A percentile compares a stretch with the other conserved stretches of the same genome.
Conservation (phyloP, 179 eudicot species). For the Silene vulgaris region DNA sequence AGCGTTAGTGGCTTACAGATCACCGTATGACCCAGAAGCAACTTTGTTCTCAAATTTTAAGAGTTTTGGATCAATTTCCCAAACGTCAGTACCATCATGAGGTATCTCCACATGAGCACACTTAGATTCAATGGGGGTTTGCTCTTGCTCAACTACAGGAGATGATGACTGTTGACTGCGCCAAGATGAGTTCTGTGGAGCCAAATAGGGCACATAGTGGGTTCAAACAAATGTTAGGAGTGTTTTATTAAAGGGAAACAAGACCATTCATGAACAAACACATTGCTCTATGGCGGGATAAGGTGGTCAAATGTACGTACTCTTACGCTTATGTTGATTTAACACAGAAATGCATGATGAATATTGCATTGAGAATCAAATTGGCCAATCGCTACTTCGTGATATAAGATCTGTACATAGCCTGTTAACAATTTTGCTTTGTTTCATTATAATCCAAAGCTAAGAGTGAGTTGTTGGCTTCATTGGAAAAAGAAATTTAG, state of each 20-base stretch:
- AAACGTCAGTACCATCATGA: constrained; percentile 84
- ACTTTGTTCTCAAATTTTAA: constrained; percentile 72
- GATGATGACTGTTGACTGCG: constrained; percentile 49
- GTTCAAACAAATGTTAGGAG: not conserved
- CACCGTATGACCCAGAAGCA: constrained; percentile 98
- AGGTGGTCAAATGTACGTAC: not conserved
- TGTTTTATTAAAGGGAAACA: not conserved
- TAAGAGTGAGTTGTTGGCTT: not conserved
- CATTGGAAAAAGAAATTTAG: not conserved
- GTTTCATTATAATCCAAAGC: not conserved
- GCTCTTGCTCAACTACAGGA: constrained; percentile 44
- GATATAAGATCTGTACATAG: not conserved
- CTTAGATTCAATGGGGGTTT: constrained; percentile 36
- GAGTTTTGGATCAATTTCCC: constrained; percentile 88
- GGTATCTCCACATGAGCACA: constrained; percentile 66
- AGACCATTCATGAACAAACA: not conserved
- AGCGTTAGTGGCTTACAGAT: constrained; percentile 60
- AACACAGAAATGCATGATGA: not conserved
- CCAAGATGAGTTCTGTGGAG: constrained; percentile 64
- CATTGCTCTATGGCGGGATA: not conserved
- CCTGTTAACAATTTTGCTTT: not conserved
- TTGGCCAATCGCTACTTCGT: not conserved
- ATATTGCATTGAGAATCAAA: not conserved
- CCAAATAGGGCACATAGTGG: constrained; percentile 15
- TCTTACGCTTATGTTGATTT: not conserved